phyloP scores from a whole-genome alignment of 257 asterid genomes.

The Penstemon eatonii region DNA sequence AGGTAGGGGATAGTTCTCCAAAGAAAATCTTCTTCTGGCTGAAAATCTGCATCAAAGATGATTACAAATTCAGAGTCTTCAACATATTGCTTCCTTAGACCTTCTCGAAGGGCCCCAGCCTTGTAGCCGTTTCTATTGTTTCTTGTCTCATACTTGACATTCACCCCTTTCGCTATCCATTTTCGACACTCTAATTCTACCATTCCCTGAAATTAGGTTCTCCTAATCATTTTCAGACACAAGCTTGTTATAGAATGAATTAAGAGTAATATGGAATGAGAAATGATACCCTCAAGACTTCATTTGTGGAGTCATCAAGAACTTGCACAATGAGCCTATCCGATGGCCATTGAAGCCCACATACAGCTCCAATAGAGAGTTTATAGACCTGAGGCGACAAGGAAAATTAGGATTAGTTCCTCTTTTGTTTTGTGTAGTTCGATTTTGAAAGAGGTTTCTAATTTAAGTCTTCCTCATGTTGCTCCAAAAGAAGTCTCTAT shows the following conservation, averaged over 20 bases:
- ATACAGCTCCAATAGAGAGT: slow-evolving; percentile 84
- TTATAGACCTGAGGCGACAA: slow-evolving; percentile 67
- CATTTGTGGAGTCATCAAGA: slow-evolving; percentile 87
- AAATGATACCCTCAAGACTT: slow-evolving; percentile 61
- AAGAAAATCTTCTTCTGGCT: slow-evolving; percentile 83
- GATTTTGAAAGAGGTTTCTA: background rate
- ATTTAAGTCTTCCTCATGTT: background rate
- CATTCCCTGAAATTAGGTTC: slow-evolving; percentile 45
- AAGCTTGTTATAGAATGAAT: slow-evolving; percentile 8
- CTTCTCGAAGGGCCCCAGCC: slow-evolving; percentile 93
- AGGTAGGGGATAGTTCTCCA: slow-evolving; percentile 86
- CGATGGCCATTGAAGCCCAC: slow-evolving; percentile 81
- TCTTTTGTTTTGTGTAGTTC: background rate
- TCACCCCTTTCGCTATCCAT: slow-evolving; percentile 71
- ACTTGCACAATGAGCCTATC: slow-evolving; percentile 73
- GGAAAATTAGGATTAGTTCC: slow-evolving; percentile 28
- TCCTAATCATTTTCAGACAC: background rate
- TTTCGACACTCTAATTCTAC: slow-evolving; percentile 74
- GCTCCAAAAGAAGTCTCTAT: no score
- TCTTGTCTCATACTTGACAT: slow-evolving; percentile 76
- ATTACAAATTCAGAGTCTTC: slow-evolving; percentile 81
- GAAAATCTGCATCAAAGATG: slow-evolving; percentile 93
- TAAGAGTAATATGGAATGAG: slow-evolving; percentile 12
- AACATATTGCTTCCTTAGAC: slow-evolving; percentile 71
- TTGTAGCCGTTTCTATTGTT: slow-evolving; percentile 92